phyloP scores from a whole-genome alignment of 768 basidiomycete genomes.

The Phlebiopsis gigantea region DNA sequence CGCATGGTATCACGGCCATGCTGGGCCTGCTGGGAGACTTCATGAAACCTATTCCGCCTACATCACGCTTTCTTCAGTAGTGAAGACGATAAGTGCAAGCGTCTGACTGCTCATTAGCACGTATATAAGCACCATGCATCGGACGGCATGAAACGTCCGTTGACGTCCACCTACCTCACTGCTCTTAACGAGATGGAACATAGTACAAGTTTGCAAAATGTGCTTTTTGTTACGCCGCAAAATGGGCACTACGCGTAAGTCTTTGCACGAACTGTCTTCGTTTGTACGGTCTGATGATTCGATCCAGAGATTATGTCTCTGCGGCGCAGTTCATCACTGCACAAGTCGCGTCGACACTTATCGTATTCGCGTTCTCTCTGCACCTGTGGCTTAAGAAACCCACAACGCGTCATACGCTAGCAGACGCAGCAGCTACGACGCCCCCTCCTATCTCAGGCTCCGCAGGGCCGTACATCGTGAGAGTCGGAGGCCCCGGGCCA shows the following conservation, averaged over 20 bases:
- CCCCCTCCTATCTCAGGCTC: not conserved
- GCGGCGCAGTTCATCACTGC: not conserved
- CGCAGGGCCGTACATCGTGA: not conserved
- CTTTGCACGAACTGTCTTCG: not conserved
- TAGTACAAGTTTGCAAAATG: not conserved
- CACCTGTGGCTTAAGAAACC: not conserved
- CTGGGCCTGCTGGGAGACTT: too few species aligned
- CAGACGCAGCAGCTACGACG: not conserved
- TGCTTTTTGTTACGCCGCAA: not conserved
- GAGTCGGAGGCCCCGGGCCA: not conserved
- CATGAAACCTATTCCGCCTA: too few species aligned
- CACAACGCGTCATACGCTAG: not conserved
- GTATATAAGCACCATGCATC: not conserved
- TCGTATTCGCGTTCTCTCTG: not conserved
- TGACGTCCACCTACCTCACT: too few species aligned
- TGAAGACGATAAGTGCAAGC: not conserved
- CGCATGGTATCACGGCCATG: too few species aligned
- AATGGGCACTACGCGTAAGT: not conserved
- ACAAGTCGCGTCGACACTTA: not conserved
- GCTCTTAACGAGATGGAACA: not conserved
- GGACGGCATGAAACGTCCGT: too few species aligned
- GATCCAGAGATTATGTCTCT: not conserved
- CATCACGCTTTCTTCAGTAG: too few species aligned
- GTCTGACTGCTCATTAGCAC: not conserved
- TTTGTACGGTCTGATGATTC: not conserved